These are phyloP conservation scores for Saturnispora sekii DNA, from an alignment of 805 yeast genomes.

Conservation along the genomic window DNA sequence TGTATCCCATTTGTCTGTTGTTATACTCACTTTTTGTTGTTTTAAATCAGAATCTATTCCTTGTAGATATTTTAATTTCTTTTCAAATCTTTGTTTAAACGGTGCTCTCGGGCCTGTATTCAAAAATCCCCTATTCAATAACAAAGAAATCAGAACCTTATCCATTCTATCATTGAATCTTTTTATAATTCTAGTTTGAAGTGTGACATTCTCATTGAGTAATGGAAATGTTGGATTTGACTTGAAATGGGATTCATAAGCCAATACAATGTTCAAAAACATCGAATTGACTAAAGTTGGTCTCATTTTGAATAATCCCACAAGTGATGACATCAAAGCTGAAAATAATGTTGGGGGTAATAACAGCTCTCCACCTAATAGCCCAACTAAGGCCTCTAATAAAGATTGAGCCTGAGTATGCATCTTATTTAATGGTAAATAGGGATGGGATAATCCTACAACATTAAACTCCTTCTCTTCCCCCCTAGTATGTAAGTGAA, in stretches of 20 bases:
- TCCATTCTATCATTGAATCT: constrained; percentile 30
- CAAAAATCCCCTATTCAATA: constrained; percentile 27
- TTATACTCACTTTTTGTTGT: constrained; percentile 20
- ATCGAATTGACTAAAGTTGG: constrained; percentile 46
- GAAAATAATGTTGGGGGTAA: constrained; percentile 50
- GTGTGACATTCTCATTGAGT: constrained; percentile 4
- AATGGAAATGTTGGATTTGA: constrained; percentile 35
- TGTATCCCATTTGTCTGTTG: constrained; percentile 30
- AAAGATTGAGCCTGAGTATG: constrained; percentile 66
- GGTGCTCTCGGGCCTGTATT: constrained; percentile 20
- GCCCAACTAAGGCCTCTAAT: constrained; percentile 53
- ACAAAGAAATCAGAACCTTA: constrained; percentile 25
- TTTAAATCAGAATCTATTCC: constrained; percentile 22
- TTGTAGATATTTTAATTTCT: constrained; percentile 24
- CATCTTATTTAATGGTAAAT: constrained; percentile 39
- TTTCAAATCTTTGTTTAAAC: constrained; percentile 25
- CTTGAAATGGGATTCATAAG: constrained; percentile 51
- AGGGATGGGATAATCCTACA: constrained; percentile 43
- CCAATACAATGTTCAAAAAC: constrained; percentile 49
- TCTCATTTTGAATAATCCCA: constrained; percentile 56
- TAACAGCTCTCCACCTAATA: constrained; percentile 46
- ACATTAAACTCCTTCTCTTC: neutral
- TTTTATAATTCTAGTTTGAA: constrained; percentile 24
- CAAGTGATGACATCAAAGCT: constrained; percentile 56
- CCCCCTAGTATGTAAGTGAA: constrained; percentile 37